phyloP scores from a whole-genome alignment of 306 rosid genomes.

The Trifolium pratense region DNA sequence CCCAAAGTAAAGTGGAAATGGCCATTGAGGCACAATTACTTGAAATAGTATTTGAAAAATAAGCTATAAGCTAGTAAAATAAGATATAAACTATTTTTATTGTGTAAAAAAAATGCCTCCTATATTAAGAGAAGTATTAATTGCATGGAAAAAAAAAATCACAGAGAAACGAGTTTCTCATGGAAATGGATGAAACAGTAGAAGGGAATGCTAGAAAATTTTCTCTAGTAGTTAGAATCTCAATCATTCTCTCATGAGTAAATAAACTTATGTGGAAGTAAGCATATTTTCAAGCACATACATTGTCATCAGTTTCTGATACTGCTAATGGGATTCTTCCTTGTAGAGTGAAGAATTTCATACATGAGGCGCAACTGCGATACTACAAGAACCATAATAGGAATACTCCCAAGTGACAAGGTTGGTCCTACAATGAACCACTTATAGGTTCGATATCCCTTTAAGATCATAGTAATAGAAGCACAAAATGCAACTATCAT shows the following conservation, averaged over 20 bases:
- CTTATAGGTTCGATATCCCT: neutral
- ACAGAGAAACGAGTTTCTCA: neutral
- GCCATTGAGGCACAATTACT: no score
- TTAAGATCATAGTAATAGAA: neutral
- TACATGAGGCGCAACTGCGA: neutral
- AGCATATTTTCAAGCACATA: neutral
- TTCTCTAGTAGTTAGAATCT: neutral
- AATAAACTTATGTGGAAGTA: neutral
- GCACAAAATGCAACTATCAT: conserved; percentile 26
- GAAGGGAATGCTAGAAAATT: neutral
- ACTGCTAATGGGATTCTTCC: neutral
- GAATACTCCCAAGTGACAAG: neutral
- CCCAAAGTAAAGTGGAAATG: conserved; percentile 70
- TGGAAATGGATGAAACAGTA: neutral
- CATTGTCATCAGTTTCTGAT: neutral
- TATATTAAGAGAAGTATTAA: no score
- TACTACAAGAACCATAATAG: neutral
- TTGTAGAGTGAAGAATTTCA: neutral
- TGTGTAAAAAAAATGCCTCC: no score
- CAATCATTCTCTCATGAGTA: neutral
- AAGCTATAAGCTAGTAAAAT: no score
- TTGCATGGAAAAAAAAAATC: no score
- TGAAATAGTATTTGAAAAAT: no score
- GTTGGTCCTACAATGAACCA: neutral
- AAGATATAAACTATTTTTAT: no score